Evolutionary conservation across 2,329 filamentous ascomycete species (phyloP).

Genomic region (Endothia cerciana): DNA sequence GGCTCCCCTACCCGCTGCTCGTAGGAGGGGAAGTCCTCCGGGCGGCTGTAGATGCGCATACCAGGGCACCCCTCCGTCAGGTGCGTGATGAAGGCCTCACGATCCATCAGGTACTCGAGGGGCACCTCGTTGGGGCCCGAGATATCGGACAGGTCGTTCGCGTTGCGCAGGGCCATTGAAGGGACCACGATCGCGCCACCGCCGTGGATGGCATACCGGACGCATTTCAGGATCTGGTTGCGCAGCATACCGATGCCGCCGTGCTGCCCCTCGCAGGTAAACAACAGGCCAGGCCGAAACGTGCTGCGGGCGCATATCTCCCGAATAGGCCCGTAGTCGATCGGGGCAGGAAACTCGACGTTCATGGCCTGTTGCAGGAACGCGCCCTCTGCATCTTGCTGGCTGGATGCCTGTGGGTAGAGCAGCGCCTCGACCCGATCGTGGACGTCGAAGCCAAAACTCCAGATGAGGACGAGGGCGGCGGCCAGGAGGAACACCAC

Average conservation of each 20-base stretch:
- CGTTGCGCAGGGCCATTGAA: constrained; percentile 41
- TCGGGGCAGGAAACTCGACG: constrained; percentile 41
- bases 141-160: constrained; percentile 38
- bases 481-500: constrained; percentile 24
- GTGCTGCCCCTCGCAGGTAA: constrained; percentile 45
- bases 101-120: constrained; percentile 38
- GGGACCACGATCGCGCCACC: constrained; percentile 43
- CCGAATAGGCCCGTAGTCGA: constrained; percentile 41
- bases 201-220: constrained; percentile 44
- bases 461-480: constrained; percentile 27
- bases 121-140: constrained; percentile 36
- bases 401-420: constrained; percentile 16
- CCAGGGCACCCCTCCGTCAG: constrained; percentile 36
- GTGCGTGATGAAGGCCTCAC: constrained; percentile 34
- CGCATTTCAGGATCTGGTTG: constrained; percentile 46
- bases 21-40: constrained; percentile 38
- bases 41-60: constrained; percentile 36
- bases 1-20: constrained; percentile 28
- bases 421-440: constrained; percentile 24
- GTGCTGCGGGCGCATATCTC: constrained; percentile 38
- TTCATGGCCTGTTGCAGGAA: constrained; percentile 35
- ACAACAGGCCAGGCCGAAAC: constrained; percentile 42
- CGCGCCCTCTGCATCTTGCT: constrained; percentile 26
- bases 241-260: constrained; percentile 46
- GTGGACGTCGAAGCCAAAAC: constrained; percentile 26